These are phyloP conservation scores for Huntiella omanensis DNA, from an alignment of 2,329 filamentous ascomycete genomes.

Conservation along the genomic window DNA sequence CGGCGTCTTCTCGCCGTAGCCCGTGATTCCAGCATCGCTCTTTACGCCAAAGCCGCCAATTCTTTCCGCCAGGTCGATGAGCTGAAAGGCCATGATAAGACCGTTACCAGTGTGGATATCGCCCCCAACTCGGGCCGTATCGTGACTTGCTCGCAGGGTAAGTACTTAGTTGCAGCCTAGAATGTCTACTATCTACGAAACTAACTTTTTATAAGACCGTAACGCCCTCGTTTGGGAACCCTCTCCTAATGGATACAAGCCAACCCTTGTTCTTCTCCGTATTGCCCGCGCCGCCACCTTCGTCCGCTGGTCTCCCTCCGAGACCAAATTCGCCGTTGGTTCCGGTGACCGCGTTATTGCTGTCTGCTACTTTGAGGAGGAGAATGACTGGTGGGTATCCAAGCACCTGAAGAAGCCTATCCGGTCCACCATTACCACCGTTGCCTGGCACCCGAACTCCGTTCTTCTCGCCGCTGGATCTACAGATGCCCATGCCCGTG, in stretches of 20 bases:
- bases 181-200: background rate
- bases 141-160: conserved; percentile 91
- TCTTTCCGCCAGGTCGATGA: conserved; percentile 77
- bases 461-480: conserved; percentile 86
- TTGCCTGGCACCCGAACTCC: conserved; percentile 95
- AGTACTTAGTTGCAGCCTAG: background rate
- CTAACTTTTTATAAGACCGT: conserved; percentile 44
- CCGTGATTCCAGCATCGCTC: conserved; percentile 74
- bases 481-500: conserved; percentile 90
- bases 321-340: conserved; percentile 94
- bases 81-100: conserved; percentile 92
- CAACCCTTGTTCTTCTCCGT: conserved; percentile 85
- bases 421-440: conserved; percentile 83
- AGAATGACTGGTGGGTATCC: conserved; percentile 99
- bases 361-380: conserved; percentile 95
- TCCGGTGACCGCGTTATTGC: conserved; percentile 91
- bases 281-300: conserved; percentile 95
- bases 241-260: conserved; percentile 83
- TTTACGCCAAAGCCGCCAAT: conserved; percentile 57
- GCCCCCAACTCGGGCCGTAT: conserved; percentile 80
- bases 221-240: conserved; percentile 98
- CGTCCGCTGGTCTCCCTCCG: conserved; percentile 90
- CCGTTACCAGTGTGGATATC: conserved; percentile 89
- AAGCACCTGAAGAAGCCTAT: conserved; percentile 99
- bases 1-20: conserved; percentile 75